phyloP scores from a whole-genome alignment of 78 protist genomes.

The Dictyostelium discoideum region DNA sequence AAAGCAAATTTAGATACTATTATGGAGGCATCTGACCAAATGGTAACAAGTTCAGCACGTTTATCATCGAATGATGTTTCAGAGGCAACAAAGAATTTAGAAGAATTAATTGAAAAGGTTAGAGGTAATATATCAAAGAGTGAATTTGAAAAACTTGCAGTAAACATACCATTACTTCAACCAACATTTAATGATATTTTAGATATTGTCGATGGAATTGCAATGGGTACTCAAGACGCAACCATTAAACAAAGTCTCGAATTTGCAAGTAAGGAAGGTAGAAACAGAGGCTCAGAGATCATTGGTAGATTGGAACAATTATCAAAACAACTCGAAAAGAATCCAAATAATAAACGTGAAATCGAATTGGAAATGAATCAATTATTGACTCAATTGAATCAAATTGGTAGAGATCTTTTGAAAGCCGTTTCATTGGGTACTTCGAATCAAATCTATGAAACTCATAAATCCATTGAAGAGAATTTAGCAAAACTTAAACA shows the following conservation, averaged over 20 bases:
- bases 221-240: slow-evolving; percentile 27
- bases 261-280: not conserved
- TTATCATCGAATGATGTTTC: slow-evolving; percentile 55
- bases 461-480: slow-evolving; percentile 10
- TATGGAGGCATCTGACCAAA: slow-evolving; percentile 37
- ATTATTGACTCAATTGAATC: not conserved
- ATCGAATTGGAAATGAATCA: not conserved
- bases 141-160: not conserved
- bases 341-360: slow-evolving; percentile 20
- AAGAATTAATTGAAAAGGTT: slow-evolving; percentile 3
- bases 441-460: slow-evolving; percentile 16
- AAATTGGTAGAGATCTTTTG: slow-evolving; percentile 19
- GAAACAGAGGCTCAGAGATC: not conserved
- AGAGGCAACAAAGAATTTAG: slow-evolving; percentile 22
- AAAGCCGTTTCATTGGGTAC: slow-evolving; percentile 42
- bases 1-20: slow-evolving; percentile 39
- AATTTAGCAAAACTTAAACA: slow-evolving; percentile 36
- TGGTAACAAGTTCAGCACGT: slow-evolving; percentile 75
- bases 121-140: not conserved
- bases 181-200: slow-evolving; percentile 5
- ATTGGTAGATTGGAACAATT: slow-evolving; percentile 22
- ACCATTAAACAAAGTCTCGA: slow-evolving; percentile 7
- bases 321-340: not conserved
- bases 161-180: not conserved
- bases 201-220: not conserved